A percentile compares a stretch with the other conserved stretches of the same genome.
Conservation (phyloP, 331 rosid genomes). For the Prunus yedoensis region DNA sequence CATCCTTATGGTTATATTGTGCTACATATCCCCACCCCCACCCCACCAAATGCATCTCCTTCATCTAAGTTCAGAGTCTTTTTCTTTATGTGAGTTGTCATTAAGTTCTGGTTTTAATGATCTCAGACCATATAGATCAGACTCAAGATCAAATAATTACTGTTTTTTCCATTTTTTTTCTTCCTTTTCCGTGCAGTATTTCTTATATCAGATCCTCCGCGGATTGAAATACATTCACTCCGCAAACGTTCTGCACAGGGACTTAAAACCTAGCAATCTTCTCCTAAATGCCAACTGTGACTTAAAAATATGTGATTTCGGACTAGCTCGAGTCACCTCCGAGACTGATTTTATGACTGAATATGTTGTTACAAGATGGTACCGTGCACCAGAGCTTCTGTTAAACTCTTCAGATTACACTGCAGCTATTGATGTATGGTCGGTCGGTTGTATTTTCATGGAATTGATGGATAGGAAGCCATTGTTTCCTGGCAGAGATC, state of each 20-base stretch:
- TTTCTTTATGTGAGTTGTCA: background rate
- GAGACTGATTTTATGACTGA: constrained; percentile 99
- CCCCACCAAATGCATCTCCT: background rate
- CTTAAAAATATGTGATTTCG: constrained; percentile 96
- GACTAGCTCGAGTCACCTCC: constrained; percentile 98
- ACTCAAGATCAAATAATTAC: background rate
- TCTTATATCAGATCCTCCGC: constrained; percentile 95
- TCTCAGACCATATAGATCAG: background rate
- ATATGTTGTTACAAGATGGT: constrained; percentile 98
- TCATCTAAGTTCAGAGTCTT: background rate
- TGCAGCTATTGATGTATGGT: constrained; percentile 99
- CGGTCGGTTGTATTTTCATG: constrained; percentile 99
- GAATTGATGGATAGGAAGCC: constrained; percentile 98
- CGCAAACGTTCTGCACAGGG: constrained; percentile 97
- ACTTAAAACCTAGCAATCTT: constrained; percentile 97
- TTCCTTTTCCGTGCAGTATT: constrained; percentile 58
- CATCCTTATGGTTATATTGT: background rate
- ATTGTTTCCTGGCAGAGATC: constrained; percentile 98
- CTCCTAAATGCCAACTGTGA: constrained; percentile 97
- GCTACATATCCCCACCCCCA: background rate
- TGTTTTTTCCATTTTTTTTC: background rate
- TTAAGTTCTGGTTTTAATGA: too few species aligned
- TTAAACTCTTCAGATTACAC: constrained; percentile 97
- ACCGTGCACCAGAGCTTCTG: constrained; percentile 98
- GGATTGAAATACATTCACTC: constrained; percentile 99